phyloP scores from a whole-genome alignment of 2,329 filamentous ascomycete species.

The Aspergillus flavus region DNA sequence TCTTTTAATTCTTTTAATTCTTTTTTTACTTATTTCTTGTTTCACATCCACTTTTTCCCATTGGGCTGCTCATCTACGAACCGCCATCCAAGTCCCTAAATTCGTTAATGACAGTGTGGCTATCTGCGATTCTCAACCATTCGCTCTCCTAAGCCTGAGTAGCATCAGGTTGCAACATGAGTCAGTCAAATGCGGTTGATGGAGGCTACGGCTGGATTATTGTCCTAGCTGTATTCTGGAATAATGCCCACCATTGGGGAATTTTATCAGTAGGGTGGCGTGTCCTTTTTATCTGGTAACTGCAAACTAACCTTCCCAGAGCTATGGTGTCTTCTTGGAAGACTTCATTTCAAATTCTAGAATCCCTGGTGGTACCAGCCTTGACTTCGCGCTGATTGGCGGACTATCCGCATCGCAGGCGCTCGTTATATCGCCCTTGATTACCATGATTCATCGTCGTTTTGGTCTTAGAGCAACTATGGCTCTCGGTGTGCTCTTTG shows the following conservation, averaged over 20 bases:
- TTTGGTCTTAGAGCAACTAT: not conserved
- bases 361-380: not conserved
- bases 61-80: too few species aligned
- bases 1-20: too few species aligned
- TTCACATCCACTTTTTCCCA: too few species aligned
- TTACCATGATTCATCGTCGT: not conserved
- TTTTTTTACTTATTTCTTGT: too few species aligned
- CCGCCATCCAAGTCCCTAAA: too few species aligned
- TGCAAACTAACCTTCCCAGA: not conserved
- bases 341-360: not conserved
- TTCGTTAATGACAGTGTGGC: too few species aligned
- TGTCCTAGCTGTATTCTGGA: constrained; percentile 7
- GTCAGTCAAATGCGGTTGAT: not conserved
- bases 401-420: not conserved
- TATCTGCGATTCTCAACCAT: not conserved
- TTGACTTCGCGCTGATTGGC: too few species aligned
- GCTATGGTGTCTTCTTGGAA: not conserved
- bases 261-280: not conserved
- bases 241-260: constrained; percentile 8
- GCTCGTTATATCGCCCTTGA: not conserved
- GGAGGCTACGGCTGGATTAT: constrained; percentile 5
- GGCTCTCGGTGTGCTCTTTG: not conserved
- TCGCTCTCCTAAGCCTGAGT: not conserved
- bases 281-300: not conserved
- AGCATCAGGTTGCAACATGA: not conserved